phyloP scores from a whole-genome alignment of 352 stramenopile genomes.

The Peronospora farinosa region DNA sequence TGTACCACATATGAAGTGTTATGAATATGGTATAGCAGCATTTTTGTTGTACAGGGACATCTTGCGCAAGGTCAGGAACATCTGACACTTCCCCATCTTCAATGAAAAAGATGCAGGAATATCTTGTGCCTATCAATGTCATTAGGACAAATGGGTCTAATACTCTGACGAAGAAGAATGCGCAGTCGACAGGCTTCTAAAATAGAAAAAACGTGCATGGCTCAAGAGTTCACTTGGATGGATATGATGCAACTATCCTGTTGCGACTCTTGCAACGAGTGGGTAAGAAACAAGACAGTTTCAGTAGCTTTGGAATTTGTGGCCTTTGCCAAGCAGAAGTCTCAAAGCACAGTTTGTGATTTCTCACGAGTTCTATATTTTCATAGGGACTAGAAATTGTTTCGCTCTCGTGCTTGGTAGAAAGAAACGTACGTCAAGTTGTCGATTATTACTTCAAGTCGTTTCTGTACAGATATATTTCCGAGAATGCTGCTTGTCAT shows the following conservation, averaged over 20 bases:
- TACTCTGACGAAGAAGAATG: conserved; percentile 7
- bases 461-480: neutral
- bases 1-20: no score
- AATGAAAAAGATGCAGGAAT: no score
- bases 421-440: neutral
- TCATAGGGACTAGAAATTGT: neutral
- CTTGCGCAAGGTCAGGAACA: no score
- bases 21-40: no score
- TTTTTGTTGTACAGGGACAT: no score
- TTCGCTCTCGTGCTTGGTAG: neutral
- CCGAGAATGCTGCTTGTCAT: neutral
- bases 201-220: neutral
- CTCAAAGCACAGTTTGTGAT: neutral
- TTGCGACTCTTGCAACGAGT: neutral
- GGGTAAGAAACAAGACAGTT: neutral
- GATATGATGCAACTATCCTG: neutral
- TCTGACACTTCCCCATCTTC: no score
- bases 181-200: neutral
- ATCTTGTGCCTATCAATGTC: neutral
- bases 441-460: neutral
- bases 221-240: neutral
- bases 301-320: neutral
- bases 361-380: neutral
- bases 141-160: neutral
- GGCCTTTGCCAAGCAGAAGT: neutral